These are phyloP conservation scores for Saccharomycopsis amapae DNA, from an alignment of 805 yeast species.

Conservation along the genomic window DNA sequence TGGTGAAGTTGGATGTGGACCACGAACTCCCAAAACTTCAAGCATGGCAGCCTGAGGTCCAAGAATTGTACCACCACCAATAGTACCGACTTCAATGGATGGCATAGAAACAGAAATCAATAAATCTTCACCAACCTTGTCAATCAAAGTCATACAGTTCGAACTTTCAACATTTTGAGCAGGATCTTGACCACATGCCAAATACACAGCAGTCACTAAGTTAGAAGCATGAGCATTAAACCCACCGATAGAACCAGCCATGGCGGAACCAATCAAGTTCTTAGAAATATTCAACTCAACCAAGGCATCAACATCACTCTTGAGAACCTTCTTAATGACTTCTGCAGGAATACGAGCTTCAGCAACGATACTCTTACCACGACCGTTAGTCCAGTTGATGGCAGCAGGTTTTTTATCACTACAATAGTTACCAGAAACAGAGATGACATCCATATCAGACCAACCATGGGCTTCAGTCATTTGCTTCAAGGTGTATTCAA, in stretches of 20 bases:
- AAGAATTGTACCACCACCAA: conserved; percentile 97
- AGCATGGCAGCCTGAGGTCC: conserved; percentile 97
- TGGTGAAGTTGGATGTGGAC: conserved; percentile 90
- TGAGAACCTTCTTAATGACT: conserved; percentile 73
- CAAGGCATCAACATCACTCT: conserved; percentile 86
- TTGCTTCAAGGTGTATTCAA: conserved; percentile 73
- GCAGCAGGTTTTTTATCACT: conserved; percentile 98
- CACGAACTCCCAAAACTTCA: conserved; percentile 88
- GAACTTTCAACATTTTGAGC: conserved; percentile 98
- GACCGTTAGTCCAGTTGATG: conserved; percentile 97
- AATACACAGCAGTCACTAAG: conserved; percentile 84
- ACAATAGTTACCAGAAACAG: conserved; percentile 96
- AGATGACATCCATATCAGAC: conserved; percentile 86
- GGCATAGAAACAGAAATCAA: conserved; percentile 98
- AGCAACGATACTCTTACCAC: conserved; percentile 97
- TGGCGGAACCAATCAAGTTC: conserved; percentile 91
- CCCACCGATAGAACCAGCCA: conserved; percentile 98
- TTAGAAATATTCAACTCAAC: conserved; percentile 85
- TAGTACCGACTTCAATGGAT: conserved; percentile 96
- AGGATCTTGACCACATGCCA: conserved; percentile 99
- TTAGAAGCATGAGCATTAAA: conserved; percentile 98
- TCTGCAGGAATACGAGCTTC: conserved; percentile 85
- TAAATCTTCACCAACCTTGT: conserved; percentile 71
- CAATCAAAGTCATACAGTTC: conserved; percentile 94
- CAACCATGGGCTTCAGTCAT: conserved; percentile 89